A percentile compares a stretch with the other conserved stretches of the same genome.
Evolutionary conservation across 2,329 filamentous ascomycete species (phyloP).

Genomic region (Zasmidium citrigriseum): DNA sequence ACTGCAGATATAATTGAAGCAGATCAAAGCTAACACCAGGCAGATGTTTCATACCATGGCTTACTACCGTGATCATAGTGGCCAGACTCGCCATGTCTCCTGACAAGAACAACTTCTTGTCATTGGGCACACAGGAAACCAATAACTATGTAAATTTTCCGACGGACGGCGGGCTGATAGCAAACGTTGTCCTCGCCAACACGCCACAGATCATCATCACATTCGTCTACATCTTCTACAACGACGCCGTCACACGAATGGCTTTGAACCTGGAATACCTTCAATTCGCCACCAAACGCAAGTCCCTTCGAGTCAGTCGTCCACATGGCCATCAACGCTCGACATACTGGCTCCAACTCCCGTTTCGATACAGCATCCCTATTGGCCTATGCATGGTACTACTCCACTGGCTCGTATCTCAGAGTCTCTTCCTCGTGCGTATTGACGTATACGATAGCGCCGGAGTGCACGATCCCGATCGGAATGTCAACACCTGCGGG

Average conservation of each 20-base stretch:
- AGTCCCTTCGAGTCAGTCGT: constrained; percentile 41
- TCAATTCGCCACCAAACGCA: constrained; percentile 35
- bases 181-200: constrained; percentile 45
- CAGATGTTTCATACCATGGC: background rate
- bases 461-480: background rate
- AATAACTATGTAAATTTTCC: constrained; percentile 3
- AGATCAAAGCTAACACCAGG: background rate
- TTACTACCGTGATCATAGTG: background rate
- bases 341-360: constrained; percentile 45
- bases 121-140: background rate
- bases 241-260: constrained; percentile 50
- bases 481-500: background rate
- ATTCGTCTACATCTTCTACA: constrained; percentile 49
- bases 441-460: constrained; percentile 28
- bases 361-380: constrained; percentile 41
- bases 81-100: background rate
- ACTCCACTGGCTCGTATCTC: constrained; percentile 49
- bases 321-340: constrained; percentile 39
- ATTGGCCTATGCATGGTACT: constrained; percentile 34
- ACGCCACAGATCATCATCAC: constrained; percentile 50
- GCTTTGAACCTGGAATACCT: constrained; percentile 51
- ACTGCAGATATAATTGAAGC: background rate
- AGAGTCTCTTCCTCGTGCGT: constrained; percentile 44
- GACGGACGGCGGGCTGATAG: constrained; percentile 15
- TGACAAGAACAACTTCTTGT: background rate